These are phyloP conservation scores for Ceratonia siliqua DNA, from an alignment of 306 rosid genomes.

Conservation along the genomic window DNA sequence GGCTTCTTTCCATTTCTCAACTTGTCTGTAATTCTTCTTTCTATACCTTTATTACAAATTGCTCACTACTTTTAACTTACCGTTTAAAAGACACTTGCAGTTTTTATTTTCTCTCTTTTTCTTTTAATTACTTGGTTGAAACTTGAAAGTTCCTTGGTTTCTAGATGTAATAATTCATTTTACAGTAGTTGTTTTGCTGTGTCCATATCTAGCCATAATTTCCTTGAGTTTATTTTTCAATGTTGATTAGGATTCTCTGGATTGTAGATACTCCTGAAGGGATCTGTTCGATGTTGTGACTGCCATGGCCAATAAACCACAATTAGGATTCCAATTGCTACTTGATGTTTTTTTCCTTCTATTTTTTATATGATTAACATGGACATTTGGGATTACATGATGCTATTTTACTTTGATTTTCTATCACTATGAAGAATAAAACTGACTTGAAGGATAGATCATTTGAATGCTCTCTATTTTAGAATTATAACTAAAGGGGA, in stretches of 20 bases:
- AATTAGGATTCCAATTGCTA: conserved; percentile 1
- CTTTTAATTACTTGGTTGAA: conserved; percentile 26
- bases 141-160: conserved; percentile 18
- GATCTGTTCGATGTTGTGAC: no score
- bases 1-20: no score
- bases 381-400: background rate
- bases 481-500: no score
- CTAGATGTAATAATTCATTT: conserved; percentile 22
- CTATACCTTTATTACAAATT: no score
- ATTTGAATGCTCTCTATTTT: conserved; percentile 3
- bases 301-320: no score
- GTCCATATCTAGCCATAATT: conserved; percentile 31
- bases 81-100: background rate
- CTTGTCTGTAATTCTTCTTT: no score
- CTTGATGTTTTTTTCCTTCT: background rate
- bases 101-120: background rate
- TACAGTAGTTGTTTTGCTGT: conserved; percentile 6
- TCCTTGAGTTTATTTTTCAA: conserved; percentile 32
- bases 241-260: background rate
- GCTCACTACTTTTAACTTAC: no score
- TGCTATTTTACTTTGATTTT: conserved; percentile 10
- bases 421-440: background rate
- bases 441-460: conserved; percentile 15
- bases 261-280: no score
- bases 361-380: background rate